Base-by-base conservation (phyloP, 768 basidiomycete genomes). In the Lactarius deliciosus region DNA sequence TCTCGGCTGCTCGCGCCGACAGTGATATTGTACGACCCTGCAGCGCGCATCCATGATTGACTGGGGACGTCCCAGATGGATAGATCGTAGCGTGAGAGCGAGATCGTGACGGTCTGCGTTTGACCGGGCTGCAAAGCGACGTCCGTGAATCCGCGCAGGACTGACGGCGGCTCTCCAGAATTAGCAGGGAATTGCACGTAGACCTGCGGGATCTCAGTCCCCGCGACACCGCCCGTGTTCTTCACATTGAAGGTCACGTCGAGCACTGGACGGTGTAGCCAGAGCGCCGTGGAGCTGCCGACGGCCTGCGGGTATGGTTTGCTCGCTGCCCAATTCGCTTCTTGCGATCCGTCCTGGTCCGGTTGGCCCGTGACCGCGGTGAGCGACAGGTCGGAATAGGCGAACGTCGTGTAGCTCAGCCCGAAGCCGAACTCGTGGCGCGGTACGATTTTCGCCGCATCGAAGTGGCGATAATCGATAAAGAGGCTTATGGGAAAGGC, bases 341-440 rank as follows among this genome's bases (percentile, higher is more conserved):
- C 75, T 34, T 77, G 74, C 13, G 76, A 75, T 0, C 81, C 73
- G 16, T 79, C 75, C 3, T 75, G 77, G n/a, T 81, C 77, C n/a
- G 70, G 65, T 13, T 73, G 60, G 4, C 57, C 55, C 9, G 3
- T 9, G 3, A 90, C 74, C 61, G 80, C 78, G 18, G 73, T 74
- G 43, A 91, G 75, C 3, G 79, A 70, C 13, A 95, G 77, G 43
- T 82, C 77, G 54, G 81, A 85, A 75, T 93, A 96, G 36, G 82
- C 76, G 75, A 96, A 97, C 2, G 77, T 82, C 47, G 95, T 90
- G 79, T 96, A 98, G 64, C 87, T 90, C 73, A 96, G 75, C 0
- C 95, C 95, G 74, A 87, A 96, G 5, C 95, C 95, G 74, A 98
- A 98, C 73, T 92, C 91, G 72, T 86, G 93, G 45, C 90, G 89